Evolutionary conservation across 345 rosid genomes (phyloP).

Genomic region (Euphorbia peplus): DNA sequence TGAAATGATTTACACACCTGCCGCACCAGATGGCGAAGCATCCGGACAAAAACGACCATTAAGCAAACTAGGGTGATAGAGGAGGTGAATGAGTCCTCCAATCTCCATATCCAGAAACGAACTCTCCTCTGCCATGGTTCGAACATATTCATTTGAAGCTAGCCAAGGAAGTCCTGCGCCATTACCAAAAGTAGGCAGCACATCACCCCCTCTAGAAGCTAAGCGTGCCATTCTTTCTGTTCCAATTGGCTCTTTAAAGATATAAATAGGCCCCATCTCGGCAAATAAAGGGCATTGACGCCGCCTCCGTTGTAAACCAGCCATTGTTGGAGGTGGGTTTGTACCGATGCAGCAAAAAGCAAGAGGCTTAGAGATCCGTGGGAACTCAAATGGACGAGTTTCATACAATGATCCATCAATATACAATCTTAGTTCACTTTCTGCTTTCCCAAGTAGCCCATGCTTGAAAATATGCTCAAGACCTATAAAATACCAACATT

Average conservation of each 20-base stretch:
- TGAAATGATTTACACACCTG: constrained; percentile 45
- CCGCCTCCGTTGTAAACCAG: constrained; percentile 98
- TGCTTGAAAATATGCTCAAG: constrained; percentile 86
- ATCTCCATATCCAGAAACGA: constrained; percentile 82
- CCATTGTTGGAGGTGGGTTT: constrained; percentile 97
- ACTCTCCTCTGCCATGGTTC: constrained; percentile 67
- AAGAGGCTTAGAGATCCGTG: constrained; percentile 90
- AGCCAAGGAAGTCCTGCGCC: constrained; percentile 98
- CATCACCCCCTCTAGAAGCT: constrained; percentile 95
- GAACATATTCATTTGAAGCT: constrained; percentile 65
- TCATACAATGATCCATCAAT: constrained; percentile 94
- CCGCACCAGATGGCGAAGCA: constrained; percentile 87
- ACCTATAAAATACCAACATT: constrained; percentile 97
- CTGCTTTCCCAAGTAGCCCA: constrained; percentile 89
- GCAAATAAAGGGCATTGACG: constrained; percentile 99
- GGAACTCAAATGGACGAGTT: constrained; percentile 90
- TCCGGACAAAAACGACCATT: constrained; percentile 98
- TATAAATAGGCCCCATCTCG: constrained; percentile 97
- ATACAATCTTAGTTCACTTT: constrained; percentile 84
- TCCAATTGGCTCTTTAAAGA: constrained; percentile 96
- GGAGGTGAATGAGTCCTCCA: constrained; percentile 80
- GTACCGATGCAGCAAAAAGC: constrained; percentile 99
- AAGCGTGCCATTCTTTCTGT: constrained; percentile 86
- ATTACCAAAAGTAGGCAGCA: constrained; percentile 79
- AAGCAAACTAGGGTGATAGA: constrained; percentile 84